A percentile compares a stretch with the other conserved stretches of the same genome.
Evolutionary conservation across 2,329 filamentous ascomycete genomes (phyloP).

Genomic region (Teratosphaeria epicoccoides): DNA sequence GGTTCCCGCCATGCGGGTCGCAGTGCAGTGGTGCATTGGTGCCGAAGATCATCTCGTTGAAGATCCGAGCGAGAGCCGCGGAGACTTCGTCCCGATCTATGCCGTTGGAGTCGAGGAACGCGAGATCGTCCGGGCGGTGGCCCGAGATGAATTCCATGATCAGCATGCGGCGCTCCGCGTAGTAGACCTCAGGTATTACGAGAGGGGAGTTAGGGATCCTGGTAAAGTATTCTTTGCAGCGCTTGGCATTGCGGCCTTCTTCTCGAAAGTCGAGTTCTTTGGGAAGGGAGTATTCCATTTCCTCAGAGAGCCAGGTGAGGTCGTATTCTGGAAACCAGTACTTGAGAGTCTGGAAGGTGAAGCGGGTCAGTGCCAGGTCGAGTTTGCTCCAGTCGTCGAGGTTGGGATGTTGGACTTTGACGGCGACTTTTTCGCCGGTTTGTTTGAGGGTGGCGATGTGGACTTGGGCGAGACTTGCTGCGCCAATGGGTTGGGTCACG

Average conservation of each 20-base stretch:
- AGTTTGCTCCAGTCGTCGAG: conserved; percentile 83
- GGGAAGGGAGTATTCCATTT: conserved; percentile 85
- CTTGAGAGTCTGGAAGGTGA: conserved; percentile 83
- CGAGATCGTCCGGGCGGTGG: conserved; percentile 75
- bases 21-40: conserved; percentile 82
- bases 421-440: conserved; percentile 76
- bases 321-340: conserved; percentile 96
- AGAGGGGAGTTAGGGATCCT: conserved; percentile 65
- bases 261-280: conserved; percentile 82
- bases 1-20: conserved; percentile 92
- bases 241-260: conserved; percentile 74
- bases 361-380: conserved; percentile 74
- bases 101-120: conserved; percentile 69
- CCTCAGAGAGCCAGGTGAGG: conserved; percentile 84
- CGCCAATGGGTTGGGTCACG: conserved; percentile 68
- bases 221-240: conserved; percentile 71
- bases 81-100: conserved; percentile 96
- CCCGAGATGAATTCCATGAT: conserved; percentile 93
- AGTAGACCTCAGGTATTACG: conserved; percentile 79
- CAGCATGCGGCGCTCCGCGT: conserved; percentile 78
- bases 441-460: conserved; percentile 77
- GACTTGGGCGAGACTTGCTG: conserved; percentile 88
- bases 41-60: conserved; percentile 99
- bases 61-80: conserved; percentile 77
- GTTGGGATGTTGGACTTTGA: conserved; percentile 90